Conservation (phyloP, 805 yeast genomes). For the Crinitomyces ghanaensis region DNA sequence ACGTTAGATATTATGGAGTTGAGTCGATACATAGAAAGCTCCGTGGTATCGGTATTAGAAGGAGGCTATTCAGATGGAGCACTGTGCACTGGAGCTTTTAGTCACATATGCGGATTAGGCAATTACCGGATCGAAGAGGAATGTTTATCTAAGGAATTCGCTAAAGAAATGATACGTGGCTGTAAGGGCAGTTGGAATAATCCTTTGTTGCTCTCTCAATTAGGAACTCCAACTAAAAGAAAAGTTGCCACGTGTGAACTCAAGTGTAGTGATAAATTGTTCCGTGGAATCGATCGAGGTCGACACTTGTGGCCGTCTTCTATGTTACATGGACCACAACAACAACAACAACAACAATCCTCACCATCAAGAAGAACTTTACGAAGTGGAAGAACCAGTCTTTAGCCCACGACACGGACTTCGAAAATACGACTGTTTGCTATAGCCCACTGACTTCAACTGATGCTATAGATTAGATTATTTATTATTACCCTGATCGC, state of each 20-base stretch:
- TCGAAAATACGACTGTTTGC: too few relatives aligned
- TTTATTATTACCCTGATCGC: too few relatives aligned
- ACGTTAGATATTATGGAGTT: slow-evolving; percentile 61
- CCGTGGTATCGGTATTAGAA: slow-evolving; percentile 58
- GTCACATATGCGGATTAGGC: slow-evolving; percentile 66
- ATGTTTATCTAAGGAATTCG: slow-evolving; percentile 60
- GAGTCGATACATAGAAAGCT: slow-evolving; percentile 52
- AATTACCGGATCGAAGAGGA: slow-evolving; percentile 44
- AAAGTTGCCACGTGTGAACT: slow-evolving; percentile 39
- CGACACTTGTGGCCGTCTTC: slow-evolving; percentile 24
- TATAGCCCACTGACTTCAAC: too few relatives aligned
- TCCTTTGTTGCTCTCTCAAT: too few relatives aligned
- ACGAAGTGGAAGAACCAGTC: too few relatives aligned
- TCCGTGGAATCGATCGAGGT: slow-evolving; percentile 23
- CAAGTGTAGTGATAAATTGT: slow-evolving; percentile 2
- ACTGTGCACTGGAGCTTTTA: slow-evolving; percentile 62
- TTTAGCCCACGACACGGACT: too few relatives aligned
- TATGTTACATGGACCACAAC: too few relatives aligned
- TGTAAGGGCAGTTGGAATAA: too few relatives aligned
- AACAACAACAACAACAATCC: too few relatives aligned
- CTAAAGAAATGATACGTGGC: too few relatives aligned
- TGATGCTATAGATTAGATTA: too few relatives aligned
- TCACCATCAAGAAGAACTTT: too few relatives aligned
- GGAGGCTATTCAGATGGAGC: slow-evolving; percentile 87
- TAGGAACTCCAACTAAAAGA: slow-evolving; percentile 54